Percentiles rank a stretch among this genome's conserved stretches.
phyloP scores from a whole-genome alignment of 371 early-diverging fungal species.

The Catenaria anguillulae region DNA sequence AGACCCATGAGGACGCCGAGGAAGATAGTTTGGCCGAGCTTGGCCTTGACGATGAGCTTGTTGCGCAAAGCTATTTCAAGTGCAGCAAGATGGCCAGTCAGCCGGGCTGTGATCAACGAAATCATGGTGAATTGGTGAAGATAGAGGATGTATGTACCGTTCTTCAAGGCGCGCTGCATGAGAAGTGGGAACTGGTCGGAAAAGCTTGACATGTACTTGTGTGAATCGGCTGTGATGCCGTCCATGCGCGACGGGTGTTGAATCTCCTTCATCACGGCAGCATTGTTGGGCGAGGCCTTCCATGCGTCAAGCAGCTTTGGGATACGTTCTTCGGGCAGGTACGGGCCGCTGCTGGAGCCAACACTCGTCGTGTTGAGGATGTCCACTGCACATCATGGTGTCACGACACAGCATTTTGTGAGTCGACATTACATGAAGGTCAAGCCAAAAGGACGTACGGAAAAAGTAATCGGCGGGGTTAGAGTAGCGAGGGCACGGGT shows the following conservation, averaged over 20 bases:
- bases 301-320: conserved; percentile 7
- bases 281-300: conserved; percentile 3
- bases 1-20: conserved; percentile 26
- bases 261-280: background rate
- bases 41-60: conserved; percentile 19
- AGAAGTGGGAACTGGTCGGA: conserved; percentile 10
- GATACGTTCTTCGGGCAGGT: background rate
- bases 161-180: conserved; percentile 15
- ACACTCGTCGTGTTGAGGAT: background rate
- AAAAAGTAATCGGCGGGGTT: conserved; percentile 57
- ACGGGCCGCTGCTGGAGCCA: background rate
- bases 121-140: no score
- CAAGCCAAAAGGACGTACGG: no score
- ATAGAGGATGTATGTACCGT: no score
- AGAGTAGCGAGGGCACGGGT: conserved; percentile 37
- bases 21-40: conserved; percentile 19
- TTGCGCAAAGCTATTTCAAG: conserved; percentile 25
- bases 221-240: conserved; percentile 8
- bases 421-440: background rate
- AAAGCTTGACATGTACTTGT: background rate
- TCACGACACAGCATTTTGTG: background rate
- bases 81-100: no score
- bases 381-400: no score
- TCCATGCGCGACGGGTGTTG: background rate
- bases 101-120: no score